phyloP scores from a whole-genome alignment of 352 stramenopile species.

The Globisporangium nagaii region DNA sequence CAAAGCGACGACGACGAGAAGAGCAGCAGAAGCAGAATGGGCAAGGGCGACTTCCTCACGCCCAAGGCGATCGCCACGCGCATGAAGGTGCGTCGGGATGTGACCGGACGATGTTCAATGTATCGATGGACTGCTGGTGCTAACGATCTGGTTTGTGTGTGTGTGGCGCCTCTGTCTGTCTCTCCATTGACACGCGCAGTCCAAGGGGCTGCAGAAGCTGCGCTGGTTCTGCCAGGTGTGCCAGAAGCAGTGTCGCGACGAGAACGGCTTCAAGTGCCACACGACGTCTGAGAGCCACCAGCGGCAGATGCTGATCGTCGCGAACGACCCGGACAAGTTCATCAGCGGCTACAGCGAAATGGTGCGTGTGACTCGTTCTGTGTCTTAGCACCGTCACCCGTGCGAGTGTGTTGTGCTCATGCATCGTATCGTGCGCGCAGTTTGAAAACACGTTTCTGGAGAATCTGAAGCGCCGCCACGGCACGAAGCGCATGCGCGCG shows the following conservation, averaged over 20 bases:
- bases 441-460: constrained; percentile 97
- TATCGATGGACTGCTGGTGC: neutral
- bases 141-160: neutral
- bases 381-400: constrained; percentile 1
- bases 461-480: constrained; percentile 91
- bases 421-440: constrained; percentile 14
- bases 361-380: constrained; percentile 10
- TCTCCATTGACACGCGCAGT: constrained; percentile 26
- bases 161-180: neutral
- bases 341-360: constrained; percentile 89
- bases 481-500: constrained; percentile 95
- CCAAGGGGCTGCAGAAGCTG: constrained; percentile 97
- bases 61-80: constrained; percentile 83
- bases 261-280: constrained; percentile 99
- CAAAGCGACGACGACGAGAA: no score
- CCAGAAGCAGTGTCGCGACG: constrained; percentile 99
- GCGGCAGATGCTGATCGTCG: constrained; percentile 98
- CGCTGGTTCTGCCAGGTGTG: constrained; percentile 99
- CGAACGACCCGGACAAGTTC: constrained; percentile 93
- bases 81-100: constrained; percentile 55
- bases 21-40: constrained; percentile 33
- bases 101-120: no score
- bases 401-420: neutral
- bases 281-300: constrained; percentile 96
- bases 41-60: constrained; percentile 83